Evolutionary conservation across 179 eudicot genomes (phyloP).

Genomic region (Vitellaria paradoxa): DNA sequence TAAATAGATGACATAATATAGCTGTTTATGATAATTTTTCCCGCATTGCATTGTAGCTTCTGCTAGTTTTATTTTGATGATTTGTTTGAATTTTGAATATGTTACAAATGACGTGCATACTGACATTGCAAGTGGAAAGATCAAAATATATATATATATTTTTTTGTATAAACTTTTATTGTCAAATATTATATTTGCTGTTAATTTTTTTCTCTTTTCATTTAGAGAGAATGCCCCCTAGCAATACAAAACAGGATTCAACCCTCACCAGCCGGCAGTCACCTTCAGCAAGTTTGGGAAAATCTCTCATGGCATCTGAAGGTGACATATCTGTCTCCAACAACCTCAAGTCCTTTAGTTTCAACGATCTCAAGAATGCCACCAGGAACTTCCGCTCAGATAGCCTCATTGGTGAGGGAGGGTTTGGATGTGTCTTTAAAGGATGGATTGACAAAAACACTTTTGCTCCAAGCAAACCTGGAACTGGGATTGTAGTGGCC

Average conservation of each 20-base stretch:
- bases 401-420: conserved; percentile 59
- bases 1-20: not conserved
- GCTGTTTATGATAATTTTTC: not conserved
- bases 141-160: not conserved
- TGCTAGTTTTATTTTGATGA: not conserved
- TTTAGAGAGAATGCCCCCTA: conserved; percentile 16
- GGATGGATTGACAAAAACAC: conserved; percentile 51
- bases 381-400: conserved; percentile 52
- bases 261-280: conserved; percentile 8
- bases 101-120: not conserved
- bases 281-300: conserved; percentile 15
- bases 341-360: conserved; percentile 41
- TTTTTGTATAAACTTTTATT: not conserved
- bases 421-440: conserved; percentile 60
- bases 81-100: not conserved
- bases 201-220: not conserved
- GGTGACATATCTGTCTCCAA: conserved; percentile 22
- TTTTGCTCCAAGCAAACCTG: conserved; percentile 42
- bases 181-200: conserved; percentile 1
- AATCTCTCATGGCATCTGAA: conserved; percentile 16
- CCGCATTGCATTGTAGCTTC: not conserved
- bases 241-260: conserved; percentile 17
- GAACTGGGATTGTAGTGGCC: conserved; percentile 51
- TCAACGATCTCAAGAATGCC: conserved; percentile 52
- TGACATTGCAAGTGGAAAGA: not conserved